Conservation (phyloP, 176 grass and related monocot genomes). For the Phoenix dactylifera region DNA sequence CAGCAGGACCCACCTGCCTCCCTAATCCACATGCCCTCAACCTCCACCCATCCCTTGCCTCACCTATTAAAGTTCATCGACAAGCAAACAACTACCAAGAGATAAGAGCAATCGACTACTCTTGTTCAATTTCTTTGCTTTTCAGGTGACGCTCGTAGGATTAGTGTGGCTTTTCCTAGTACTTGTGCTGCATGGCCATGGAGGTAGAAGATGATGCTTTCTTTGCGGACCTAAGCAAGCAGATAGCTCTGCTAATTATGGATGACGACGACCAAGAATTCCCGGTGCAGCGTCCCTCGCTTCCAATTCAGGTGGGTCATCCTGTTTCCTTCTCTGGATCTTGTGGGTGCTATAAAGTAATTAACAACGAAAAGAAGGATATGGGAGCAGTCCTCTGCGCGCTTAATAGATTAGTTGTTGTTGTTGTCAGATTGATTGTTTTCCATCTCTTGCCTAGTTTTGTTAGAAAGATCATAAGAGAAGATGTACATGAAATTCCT, state of each 20-base stretch:
- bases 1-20: background rate
- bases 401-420: no score
- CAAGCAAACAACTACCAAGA: background rate
- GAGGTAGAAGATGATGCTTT: constrained; percentile 80
- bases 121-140: no score
- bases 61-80: constrained; percentile 25
- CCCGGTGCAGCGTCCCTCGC: constrained; percentile 22
- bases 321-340: no score
- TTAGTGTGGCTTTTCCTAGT: background rate
- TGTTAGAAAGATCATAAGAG: no score
- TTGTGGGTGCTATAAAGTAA: no score
- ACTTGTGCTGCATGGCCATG: background rate
- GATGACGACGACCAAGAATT: constrained; percentile 75
- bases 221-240: constrained; percentile 96
- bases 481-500: no score
- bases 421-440: no score
- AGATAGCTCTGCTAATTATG: constrained; percentile 84
- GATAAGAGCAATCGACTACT: background rate
- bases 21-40: background rate
- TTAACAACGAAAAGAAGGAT: no score
- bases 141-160: no score
- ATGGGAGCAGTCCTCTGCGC: no score
- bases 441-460: no score
- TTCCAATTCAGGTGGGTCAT: constrained; percentile 23
- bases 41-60: background rate